phyloP scores from a whole-genome alignment of 2,329 filamentous ascomycete species.

The Epichloe coenophiala region DNA sequence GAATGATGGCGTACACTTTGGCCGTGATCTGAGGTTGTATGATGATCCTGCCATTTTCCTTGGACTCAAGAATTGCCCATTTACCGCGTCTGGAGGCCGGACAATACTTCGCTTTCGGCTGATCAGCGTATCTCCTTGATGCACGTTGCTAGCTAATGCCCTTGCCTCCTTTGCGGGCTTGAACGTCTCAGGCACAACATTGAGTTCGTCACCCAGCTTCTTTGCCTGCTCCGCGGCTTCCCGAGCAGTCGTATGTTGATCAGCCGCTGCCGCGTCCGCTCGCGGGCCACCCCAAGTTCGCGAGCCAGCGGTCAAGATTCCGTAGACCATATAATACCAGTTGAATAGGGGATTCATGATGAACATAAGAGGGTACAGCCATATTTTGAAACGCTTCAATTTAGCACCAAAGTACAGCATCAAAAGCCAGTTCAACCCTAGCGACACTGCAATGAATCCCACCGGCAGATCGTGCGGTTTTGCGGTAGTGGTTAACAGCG shows the following conservation, averaged over 20 bases:
- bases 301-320: conserved; percentile 87
- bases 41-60: conserved; percentile 10
- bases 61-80: conserved; percentile 66
- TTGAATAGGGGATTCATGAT: conserved; percentile 93
- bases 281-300: conserved; percentile 91
- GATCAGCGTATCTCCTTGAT: conserved; percentile 21
- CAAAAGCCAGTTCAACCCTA: conserved; percentile 85
- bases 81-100: conserved; percentile 59
- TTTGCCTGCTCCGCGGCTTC: conserved; percentile 76
- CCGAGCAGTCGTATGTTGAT: conserved; percentile 60
- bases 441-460: conserved; percentile 83
- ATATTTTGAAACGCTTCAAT: conserved; percentile 80
- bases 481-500: conserved; percentile 72
- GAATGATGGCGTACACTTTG: not conserved
- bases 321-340: conserved; percentile 97
- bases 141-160: conserved; percentile 16
- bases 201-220: conserved; percentile 71
- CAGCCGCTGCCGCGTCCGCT: conserved; percentile 73
- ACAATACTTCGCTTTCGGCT: conserved; percentile 43
- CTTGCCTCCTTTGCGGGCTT: conserved; percentile 42
- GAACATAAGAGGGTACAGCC: conserved; percentile 94
- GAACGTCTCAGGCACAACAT: conserved; percentile 80
- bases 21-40: not conserved
- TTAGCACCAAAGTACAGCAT: conserved; percentile 93
- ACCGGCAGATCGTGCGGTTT: conserved; percentile 68